A percentile compares a stretch with the other conserved stretches of the same genome.
phyloP scores from a whole-genome alignment of 1,284 basidiomycete genomes.

The Mycosarcoma mackinlayi region DNA sequence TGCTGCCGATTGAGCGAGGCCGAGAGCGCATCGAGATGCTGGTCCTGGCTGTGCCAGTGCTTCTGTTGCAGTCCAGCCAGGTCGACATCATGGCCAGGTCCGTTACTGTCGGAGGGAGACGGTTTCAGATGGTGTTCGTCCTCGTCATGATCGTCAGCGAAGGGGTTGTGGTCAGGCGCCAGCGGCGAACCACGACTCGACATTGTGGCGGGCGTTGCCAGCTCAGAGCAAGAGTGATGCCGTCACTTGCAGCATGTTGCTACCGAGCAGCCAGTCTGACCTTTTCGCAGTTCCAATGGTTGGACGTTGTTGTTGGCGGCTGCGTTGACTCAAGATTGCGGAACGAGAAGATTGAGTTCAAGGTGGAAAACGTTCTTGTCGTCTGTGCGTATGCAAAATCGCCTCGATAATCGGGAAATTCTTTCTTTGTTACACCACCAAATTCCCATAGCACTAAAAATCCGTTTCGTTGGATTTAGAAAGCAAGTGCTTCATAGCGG shows the following conservation, averaged over 20 bases:
- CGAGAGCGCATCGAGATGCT: conserved; percentile 58
- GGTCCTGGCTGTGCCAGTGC: conserved; percentile 56
- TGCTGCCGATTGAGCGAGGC: conserved; percentile 62
- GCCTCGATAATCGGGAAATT: too few relatives aligned
- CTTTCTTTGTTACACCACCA: too few relatives aligned
- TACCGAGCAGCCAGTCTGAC: too few relatives aligned
- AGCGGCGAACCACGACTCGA: conserved; percentile 30
- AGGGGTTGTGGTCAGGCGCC: conserved; percentile 28
- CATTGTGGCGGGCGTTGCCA: conserved; percentile 10
- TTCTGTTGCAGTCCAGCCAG: conserved; percentile 37
- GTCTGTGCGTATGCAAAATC: too few relatives aligned
- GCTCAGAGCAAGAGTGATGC: neutral
- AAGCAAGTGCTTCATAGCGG: too few relatives aligned
- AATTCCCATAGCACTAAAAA: too few relatives aligned
- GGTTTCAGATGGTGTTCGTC: neutral
- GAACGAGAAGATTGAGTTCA: too few relatives aligned
- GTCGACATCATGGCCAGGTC: neutral
- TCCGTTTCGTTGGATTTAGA: too few relatives aligned
- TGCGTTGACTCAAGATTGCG: too few relatives aligned
- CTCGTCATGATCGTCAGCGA: conserved; percentile 34
- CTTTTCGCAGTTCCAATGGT: too few relatives aligned
- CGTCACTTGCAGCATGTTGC: neutral
- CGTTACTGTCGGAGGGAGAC: neutral
- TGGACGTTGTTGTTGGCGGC: too few relatives aligned
- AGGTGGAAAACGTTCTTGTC: too few relatives aligned